These are phyloP conservation scores for Leccinum uliginosum DNA, from an alignment of 768 basidiomycete species.

Conservation along the genomic window DNA sequence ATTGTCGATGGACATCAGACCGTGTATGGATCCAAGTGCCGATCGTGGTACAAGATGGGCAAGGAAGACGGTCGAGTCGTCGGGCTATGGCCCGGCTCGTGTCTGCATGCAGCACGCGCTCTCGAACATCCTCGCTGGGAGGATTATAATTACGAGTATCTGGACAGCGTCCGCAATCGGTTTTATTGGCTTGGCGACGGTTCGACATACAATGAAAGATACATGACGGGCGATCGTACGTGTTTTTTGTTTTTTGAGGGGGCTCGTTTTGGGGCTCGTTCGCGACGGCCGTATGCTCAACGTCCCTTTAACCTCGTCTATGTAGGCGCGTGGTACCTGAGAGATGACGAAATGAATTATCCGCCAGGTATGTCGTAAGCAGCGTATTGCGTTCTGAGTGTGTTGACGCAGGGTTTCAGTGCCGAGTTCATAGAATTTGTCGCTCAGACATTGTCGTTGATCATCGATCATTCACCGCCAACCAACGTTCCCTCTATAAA, in stretches of 20 bases:
- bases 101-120: constrained; percentile 46
- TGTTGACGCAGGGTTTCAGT: neutral
- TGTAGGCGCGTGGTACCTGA: constrained; percentile 14
- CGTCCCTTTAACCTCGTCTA: too few species aligned
- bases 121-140: constrained; percentile 61
- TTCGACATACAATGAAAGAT: constrained; percentile 48
- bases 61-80: constrained; percentile 52
- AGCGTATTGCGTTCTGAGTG: too few species aligned
- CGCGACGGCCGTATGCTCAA: constrained; percentile 36
- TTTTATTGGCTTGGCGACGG: constrained; percentile 63
- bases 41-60: constrained; percentile 63
- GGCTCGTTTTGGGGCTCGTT: neutral
- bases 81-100: constrained; percentile 60
- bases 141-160: constrained; percentile 50
- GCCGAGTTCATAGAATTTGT: neutral
- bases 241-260: constrained; percentile 34
- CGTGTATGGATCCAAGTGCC: constrained; percentile 53
- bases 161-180: constrained; percentile 42
- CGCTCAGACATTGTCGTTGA: neutral
- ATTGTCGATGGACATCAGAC: constrained; percentile 35
- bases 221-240: constrained; percentile 34
- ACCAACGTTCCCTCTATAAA: too few species aligned
- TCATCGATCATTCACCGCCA: neutral
- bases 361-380: constrained; percentile 6
- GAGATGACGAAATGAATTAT: constrained; percentile 9